Conservation (phyloP, 208 protist genomes). For the Wallacemonas sp. region DNA sequence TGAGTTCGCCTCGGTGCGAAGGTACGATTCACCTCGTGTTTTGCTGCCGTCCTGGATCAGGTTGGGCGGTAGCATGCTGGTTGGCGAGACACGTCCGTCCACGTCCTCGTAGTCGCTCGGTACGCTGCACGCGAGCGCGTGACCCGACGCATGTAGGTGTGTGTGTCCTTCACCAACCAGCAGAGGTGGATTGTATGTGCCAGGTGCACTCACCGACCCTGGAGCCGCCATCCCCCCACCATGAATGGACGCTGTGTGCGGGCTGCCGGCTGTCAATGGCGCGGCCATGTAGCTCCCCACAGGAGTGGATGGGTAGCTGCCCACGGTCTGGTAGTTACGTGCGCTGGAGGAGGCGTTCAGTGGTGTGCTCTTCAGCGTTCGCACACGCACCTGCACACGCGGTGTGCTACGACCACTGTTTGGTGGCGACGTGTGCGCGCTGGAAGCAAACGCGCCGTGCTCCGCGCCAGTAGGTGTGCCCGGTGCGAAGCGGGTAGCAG, state of each 20-base stretch:
- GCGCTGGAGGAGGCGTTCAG: not conserved
- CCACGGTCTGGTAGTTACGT: no score
- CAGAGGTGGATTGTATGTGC: no score
- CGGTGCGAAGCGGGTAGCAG: not conserved
- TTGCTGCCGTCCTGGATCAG: slow-evolving; percentile 38
- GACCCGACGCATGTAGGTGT: no score
- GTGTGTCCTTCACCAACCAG: no score
- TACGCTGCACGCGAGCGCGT: no score
- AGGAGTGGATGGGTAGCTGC: slow-evolving; percentile 1
- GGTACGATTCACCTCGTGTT: slow-evolving; percentile 27
- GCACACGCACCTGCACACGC: not conserved
- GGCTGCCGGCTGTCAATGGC: not conserved
- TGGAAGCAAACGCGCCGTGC: not conserved
- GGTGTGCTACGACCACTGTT: slow-evolving; percentile 3
- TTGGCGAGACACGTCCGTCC: slow-evolving; percentile 20
- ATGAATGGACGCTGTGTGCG: no score
- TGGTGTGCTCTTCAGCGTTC: not conserved
- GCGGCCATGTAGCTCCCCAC: not conserved
- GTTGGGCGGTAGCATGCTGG: slow-evolving; percentile 28
- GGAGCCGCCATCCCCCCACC: no score
- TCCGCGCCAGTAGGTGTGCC: not conserved
- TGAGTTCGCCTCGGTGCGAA: slow-evolving; percentile 17
- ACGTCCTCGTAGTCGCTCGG: not conserved
- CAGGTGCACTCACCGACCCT: no score
- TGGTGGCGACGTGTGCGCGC: not conserved